Conservation (phyloP, 495 filamentous ascomycete species). For the Penicillium paxilli region DNA sequence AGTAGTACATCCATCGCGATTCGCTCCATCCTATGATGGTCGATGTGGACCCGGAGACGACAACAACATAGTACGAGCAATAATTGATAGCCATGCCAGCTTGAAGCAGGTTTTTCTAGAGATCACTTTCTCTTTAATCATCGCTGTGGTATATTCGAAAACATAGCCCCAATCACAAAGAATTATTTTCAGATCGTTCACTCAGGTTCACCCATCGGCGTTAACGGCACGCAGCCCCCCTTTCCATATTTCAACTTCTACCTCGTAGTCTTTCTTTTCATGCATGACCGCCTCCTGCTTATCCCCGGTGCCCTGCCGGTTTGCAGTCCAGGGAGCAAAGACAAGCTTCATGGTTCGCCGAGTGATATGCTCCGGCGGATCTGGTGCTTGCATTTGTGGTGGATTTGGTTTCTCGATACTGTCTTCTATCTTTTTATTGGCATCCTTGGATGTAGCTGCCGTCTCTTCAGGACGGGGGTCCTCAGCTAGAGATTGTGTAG, state of each 20-base stretch:
- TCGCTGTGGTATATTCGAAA: slow-evolving; percentile 2
- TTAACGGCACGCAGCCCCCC: slow-evolving; percentile 40
- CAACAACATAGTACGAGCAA: too few relatives aligned
- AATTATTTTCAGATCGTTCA: not conserved
- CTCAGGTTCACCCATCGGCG: slow-evolving; percentile 5
- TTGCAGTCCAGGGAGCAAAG: slow-evolving; percentile 68
- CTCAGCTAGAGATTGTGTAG: not conserved
- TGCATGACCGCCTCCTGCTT: not conserved
- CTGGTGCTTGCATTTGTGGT: not conserved
- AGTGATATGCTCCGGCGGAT: slow-evolving; percentile 25
- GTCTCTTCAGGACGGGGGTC: slow-evolving; percentile 6
- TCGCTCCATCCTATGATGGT: too few relatives aligned
- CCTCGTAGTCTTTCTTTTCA: slow-evolving; percentile 22
- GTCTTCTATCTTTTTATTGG: not conserved
- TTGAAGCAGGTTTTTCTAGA: not conserved
- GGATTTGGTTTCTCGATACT: not conserved
- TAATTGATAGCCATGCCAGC: too few relatives aligned
- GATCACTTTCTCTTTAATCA: not conserved
- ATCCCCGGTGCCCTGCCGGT: not conserved
- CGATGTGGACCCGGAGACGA: too few relatives aligned
- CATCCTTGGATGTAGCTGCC: not conserved
- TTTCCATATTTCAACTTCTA: slow-evolving; percentile 54
- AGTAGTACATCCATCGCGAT: too few relatives aligned
- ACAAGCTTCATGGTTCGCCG: slow-evolving; percentile 75
- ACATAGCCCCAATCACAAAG: not conserved